These are phyloP conservation scores for Suhomyces faveliae DNA, from an alignment of 805 yeast species.

Conservation along the genomic window DNA sequence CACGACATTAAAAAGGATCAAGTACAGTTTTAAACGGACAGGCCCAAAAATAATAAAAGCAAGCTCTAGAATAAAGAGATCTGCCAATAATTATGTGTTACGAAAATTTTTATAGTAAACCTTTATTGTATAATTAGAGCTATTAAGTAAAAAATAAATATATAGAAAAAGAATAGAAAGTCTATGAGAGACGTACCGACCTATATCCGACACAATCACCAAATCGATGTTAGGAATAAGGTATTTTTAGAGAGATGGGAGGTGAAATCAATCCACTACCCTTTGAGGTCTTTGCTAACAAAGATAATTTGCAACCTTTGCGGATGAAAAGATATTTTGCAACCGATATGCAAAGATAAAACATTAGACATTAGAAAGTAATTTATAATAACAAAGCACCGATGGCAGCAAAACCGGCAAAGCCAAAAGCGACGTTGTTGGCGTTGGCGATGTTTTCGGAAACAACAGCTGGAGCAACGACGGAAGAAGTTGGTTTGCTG, in stretches of 20 bases:
- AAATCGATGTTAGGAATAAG: background rate
- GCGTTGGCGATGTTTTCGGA: slow-evolving; percentile 34
- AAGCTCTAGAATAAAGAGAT: background rate
- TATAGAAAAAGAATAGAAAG: background rate
- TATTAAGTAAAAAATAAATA: background rate
- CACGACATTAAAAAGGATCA: background rate
- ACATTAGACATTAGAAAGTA: slow-evolving; percentile 1
- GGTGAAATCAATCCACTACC: background rate
- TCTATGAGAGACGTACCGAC: background rate
- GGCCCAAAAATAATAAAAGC: background rate
- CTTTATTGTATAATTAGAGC: background rate
- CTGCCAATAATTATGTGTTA: background rate
- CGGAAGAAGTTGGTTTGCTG: slow-evolving; percentile 15
- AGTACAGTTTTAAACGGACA: background rate
- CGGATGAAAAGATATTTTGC: no score
- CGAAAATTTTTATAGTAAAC: background rate
- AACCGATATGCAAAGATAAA: background rate
- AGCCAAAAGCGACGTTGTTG: slow-evolving; percentile 29
- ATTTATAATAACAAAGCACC: slow-evolving; percentile 38
- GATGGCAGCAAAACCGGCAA: slow-evolving; percentile 42
- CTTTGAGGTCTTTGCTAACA: background rate
- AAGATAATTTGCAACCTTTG: no score
- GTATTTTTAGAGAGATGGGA: background rate
- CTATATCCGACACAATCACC: slow-evolving; percentile 1
- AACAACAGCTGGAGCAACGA: slow-evolving; percentile 21